Evolutionary conservation across 352 stramenopile species (phyloP).

Genomic region (Phytophthora tentaculata): DNA sequence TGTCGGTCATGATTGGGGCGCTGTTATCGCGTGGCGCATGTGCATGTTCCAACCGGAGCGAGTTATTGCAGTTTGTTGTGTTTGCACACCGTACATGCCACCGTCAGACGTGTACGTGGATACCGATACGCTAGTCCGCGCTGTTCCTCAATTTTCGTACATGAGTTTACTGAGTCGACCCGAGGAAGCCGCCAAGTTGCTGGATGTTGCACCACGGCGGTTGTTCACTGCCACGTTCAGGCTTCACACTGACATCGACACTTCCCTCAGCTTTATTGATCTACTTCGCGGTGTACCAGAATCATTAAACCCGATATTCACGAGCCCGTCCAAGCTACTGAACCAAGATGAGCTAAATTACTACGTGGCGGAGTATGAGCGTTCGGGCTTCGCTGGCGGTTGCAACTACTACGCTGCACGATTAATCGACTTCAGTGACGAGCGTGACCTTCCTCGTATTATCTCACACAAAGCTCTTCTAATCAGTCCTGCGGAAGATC

Average conservation of each 20-base stretch:
- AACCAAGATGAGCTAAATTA: slow-evolving; percentile 59
- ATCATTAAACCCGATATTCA: slow-evolving; percentile 44
- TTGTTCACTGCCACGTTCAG: slow-evolving; percentile 64
- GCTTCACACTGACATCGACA: slow-evolving; percentile 40
- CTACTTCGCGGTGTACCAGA: slow-evolving; percentile 38
- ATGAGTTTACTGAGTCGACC: slow-evolving; percentile 57
- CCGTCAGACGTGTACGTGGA: slow-evolving; percentile 46
- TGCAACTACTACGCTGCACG: slow-evolving; percentile 66
- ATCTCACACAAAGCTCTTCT: slow-evolving; percentile 60
- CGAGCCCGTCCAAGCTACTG: slow-evolving; percentile 49
- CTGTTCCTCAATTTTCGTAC: slow-evolving; percentile 68
- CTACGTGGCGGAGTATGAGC: slow-evolving; percentile 58
- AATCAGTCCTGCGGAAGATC: slow-evolving; percentile 63
- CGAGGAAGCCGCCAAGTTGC: slow-evolving; percentile 37
- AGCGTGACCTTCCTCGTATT: slow-evolving; percentile 33
- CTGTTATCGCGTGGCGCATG: slow-evolving; percentile 64
- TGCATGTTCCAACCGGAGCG: slow-evolving; percentile 65
- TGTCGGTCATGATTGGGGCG: slow-evolving; percentile 77
- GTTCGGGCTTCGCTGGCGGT: slow-evolving; percentile 55
- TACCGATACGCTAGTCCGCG: slow-evolving; percentile 48
- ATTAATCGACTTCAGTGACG: slow-evolving; percentile 60
- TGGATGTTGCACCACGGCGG: slow-evolving; percentile 47
- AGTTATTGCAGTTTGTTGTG: slow-evolving; percentile 48
- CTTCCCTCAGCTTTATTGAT: slow-evolving; percentile 23
- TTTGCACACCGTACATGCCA: slow-evolving; percentile 74